These are phyloP conservation scores for Colletotrichum chrysophilum DNA, from an alignment of 2,329 filamentous ascomycete genomes.

Conservation along the genomic window DNA sequence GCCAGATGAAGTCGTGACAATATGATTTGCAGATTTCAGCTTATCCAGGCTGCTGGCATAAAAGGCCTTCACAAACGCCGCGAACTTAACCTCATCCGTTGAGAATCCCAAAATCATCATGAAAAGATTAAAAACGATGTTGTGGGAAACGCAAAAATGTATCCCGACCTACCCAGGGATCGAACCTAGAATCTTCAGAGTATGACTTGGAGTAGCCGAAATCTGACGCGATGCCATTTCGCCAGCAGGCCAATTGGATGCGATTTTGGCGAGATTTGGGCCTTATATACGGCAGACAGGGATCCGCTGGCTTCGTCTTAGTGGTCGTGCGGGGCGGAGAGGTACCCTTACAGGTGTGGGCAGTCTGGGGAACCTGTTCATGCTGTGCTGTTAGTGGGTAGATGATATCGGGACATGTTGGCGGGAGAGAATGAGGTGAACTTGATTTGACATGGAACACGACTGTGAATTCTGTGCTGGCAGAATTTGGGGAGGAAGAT, in stretches of 20 bases:
- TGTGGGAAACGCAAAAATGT: not conserved
- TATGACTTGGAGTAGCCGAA: not conserved
- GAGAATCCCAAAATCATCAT: not conserved
- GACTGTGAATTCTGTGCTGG: fast-evolving
- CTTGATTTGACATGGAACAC: fast-evolving
- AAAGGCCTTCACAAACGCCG: not conserved
- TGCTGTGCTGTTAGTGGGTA: not conserved
- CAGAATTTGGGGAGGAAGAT: fast-evolving
- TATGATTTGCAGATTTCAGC: not conserved
- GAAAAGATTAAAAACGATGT: not conserved
- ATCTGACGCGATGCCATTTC: slow-evolving; percentile 14
- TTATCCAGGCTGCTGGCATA: not conserved
- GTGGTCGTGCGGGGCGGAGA: not conserved
- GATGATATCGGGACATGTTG: fast-evolving
- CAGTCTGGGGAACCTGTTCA: not conserved
- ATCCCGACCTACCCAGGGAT: not conserved
- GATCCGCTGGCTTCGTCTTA: not conserved
- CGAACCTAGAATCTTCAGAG: slow-evolving; percentile 12
- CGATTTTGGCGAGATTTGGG: fast-evolving
- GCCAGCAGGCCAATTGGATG: slow-evolving; percentile 1
- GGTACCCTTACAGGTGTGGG: not conserved
- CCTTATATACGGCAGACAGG: not conserved
- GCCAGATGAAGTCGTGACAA: too few relatives aligned
- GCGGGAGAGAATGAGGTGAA: fast-evolving
- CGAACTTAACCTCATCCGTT: too few relatives aligned